Conservation (phyloP, 768 basidiomycete species). For the Pulveroboletus frians region DNA sequence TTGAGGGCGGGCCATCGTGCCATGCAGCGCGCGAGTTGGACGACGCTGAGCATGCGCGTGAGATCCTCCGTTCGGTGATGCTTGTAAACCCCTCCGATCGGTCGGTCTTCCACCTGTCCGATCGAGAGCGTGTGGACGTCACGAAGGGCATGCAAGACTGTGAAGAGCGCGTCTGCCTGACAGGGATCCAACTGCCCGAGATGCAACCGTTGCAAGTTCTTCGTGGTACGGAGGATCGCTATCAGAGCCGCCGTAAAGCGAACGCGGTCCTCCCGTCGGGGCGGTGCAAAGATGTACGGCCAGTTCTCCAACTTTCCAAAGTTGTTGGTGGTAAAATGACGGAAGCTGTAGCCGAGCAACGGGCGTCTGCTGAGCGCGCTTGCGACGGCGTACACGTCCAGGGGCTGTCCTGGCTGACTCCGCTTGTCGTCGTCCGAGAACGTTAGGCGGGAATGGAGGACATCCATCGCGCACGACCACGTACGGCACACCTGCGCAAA, state of each 20-base stretch:
- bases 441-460: constrained; percentile 10
- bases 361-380: constrained; percentile 15
- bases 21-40: constrained; percentile 19
- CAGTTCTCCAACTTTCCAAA: constrained; percentile 1
- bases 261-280: neutral
- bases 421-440: constrained; percentile 15
- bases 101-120: neutral
- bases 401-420: neutral
- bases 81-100: neutral
- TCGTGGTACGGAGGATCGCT: constrained; percentile 15
- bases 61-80: neutral
- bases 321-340: constrained; percentile 18
- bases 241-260: constrained; percentile 17
- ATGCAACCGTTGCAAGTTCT: constrained; percentile 14
- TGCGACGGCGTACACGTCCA: constrained; percentile 17
- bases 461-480: constrained; percentile 22
- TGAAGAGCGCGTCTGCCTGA: constrained; percentile 10
- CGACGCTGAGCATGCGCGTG: constrained; percentile 6
- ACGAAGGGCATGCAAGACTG: constrained; percentile 7
- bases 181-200: constrained; percentile 9
- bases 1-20: constrained; percentile 12
- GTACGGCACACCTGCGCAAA: constrained; percentile 24
- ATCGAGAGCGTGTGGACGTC: constrained; percentile 12
- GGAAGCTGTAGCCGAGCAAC: constrained; percentile 6
- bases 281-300: neutral